Conservation (phyloP, 2,329 filamentous ascomycete species). For the Ceratocystis destructans region DNA sequence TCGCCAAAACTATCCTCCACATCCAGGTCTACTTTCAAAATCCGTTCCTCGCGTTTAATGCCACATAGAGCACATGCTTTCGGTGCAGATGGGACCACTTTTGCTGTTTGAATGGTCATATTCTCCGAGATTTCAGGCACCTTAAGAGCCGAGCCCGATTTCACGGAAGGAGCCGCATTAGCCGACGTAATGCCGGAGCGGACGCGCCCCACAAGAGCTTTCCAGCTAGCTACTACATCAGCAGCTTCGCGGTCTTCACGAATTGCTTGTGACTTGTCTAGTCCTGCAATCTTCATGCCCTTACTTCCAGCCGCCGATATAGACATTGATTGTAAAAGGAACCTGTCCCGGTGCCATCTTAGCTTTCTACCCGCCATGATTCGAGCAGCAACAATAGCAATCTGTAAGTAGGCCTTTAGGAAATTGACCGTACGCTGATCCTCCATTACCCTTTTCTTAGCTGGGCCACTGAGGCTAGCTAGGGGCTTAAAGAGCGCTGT, state of each 20-base stretch:
- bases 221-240: constrained; percentile 65
- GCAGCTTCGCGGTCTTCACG: constrained; percentile 76
- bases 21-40: constrained; percentile 58
- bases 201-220: constrained; percentile 58
- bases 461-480: constrained; percentile 40
- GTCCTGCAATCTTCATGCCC: constrained; percentile 79
- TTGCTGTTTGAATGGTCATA: constrained; percentile 54
- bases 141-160: constrained; percentile 30
- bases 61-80: constrained; percentile 77
- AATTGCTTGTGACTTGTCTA: constrained; percentile 69
- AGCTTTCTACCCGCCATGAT: constrained; percentile 73
- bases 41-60: constrained; percentile 71
- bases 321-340: constrained; percentile 74
- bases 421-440: constrained; percentile 50
- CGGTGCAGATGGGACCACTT: constrained; percentile 58
- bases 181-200: constrained; percentile 57
- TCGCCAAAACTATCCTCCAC: constrained; percentile 89
- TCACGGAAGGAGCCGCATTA: constrained; percentile 40
- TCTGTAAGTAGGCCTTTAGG: constrained; percentile 47
- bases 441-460: constrained; percentile 50
- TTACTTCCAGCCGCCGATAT: constrained; percentile 65
- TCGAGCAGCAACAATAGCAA: constrained; percentile 57
- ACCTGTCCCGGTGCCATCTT: constrained; percentile 81
- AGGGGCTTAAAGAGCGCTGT: constrained; percentile 52
- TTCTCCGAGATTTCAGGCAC: constrained; percentile 59